Evolutionary conservation across 1,284 basidiomycete genomes (phyloP), one percentile per base, ranked within the genome.

Genomic region (Hymenochaete sp.): DNA sequence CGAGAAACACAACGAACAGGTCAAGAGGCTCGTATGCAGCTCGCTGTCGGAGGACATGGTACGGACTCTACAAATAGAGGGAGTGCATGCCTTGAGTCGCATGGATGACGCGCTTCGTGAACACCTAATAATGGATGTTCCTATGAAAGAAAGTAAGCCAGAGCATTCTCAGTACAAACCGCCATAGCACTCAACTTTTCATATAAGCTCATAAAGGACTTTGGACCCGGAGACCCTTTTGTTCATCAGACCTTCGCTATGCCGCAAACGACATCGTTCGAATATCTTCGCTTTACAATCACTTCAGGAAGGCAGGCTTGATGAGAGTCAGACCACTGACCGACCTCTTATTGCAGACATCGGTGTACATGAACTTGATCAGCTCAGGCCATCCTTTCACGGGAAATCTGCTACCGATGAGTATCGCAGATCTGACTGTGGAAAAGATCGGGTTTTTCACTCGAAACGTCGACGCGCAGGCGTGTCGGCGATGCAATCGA

Each of bases 241-340:
- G 11, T 14, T 2, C 18, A 10, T 37, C 25, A 16, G 33, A 44
- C 14, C 21, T 29, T 9, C 31, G 18, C 31, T 44, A 44, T 36
- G 33, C 42, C 5, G 14, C 22, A 9, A 44, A 44, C 35, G 42
- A 44, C 14, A 44, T 44, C 28, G 19, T 38, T 24, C 42, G 42
- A 13, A 44, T 44, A 9, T 44, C 42, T 13, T 26, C 36, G 14
- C 42, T 44, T 19, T 33, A 36, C 10, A 14, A 33, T 18, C 14
- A 44, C 22, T 44, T 44, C 22, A 27, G 28, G 14, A 21, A n/a
- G 8, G 14, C 33, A 26, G 22, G 42, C 13, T 19, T 16, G 2
- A 22, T 44, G 8, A 7, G 24, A 10, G 33, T 18, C 9, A 37
- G 35, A 44, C 10, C 29, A 8, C 24, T 44, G 11, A 14, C 31